Conservation (phyloP, 139 green algal species). For the Zygnema cylindricum region DNA sequence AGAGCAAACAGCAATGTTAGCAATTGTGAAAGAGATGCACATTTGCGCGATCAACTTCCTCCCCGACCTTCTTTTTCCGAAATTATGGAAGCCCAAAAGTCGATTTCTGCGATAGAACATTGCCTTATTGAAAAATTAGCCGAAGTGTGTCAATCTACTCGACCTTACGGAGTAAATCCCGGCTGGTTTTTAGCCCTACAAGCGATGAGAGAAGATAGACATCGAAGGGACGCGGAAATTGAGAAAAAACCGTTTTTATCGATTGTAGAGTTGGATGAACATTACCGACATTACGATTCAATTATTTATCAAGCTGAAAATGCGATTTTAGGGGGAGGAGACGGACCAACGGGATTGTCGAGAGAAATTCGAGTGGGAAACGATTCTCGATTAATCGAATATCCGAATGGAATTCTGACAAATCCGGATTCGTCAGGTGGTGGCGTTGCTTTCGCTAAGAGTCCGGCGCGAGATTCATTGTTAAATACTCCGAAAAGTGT, state of each 20-base stretch:
- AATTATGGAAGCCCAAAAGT: neutral
- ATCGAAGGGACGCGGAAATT: slow-evolving; percentile 6
- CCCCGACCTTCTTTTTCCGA: neutral
- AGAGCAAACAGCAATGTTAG: too few species aligned
- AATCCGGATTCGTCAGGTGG: too few species aligned
- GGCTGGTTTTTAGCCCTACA: slow-evolving; percentile 1
- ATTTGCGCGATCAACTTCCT: neutral
- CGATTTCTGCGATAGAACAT: slow-evolving; percentile 13
- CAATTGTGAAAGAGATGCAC: neutral
- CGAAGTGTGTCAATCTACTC: neutral
- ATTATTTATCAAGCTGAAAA: slow-evolving; percentile 18
- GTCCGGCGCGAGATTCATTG: neutral
- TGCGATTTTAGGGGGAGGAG: slow-evolving; percentile 6
- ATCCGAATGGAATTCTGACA: neutral
- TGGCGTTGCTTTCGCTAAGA: too few species aligned
- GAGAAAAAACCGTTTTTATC: slow-evolving; percentile 9
- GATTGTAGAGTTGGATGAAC: neutral
- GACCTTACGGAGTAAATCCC: neutral
- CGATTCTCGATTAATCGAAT: neutral
- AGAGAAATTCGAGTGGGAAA: neutral
- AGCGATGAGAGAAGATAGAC: neutral
- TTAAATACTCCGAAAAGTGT: neutral
- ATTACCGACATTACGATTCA: slow-evolving; percentile 23
- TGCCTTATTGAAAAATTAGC: slow-evolving; percentile 1
- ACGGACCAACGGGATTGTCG: neutral